Base-by-base conservation (phyloP, 768 basidiomycete species). In the Lactarius vividus region DNA sequence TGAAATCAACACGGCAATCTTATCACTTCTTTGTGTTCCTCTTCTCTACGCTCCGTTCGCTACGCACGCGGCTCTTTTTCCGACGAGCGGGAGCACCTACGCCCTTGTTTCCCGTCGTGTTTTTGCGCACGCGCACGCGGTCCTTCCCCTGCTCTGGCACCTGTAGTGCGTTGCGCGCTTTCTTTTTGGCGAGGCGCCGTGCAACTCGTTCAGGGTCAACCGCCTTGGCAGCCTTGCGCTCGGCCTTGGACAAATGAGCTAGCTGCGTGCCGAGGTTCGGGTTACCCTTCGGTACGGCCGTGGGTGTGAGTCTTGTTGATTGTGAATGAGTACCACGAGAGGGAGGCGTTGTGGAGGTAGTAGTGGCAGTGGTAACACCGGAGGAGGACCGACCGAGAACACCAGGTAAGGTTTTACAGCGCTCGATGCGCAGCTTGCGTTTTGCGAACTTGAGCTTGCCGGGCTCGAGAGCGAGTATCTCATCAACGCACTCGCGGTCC, bases 401-500 rank as follows among this genome's bases (percentile, higher is more conserved):
- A 3, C 84, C 80, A 23, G 84, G 79, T 28, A 85, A 59, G n/a
- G 85, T 87, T 75, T 94, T 96, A 80, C 94, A 98, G 42, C 91
- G 85, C 73, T 98, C 91, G 3, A 98, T 86, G 26, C 96, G 89
- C 3, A 98, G 81, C 72, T 89, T 94, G 69, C 94, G 92, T 75
- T 96, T 97, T 20, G 92, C 93, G 73, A 98, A 94, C 74, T 91
- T 94, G 74, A 98, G 85, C 70, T 88, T 90, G 54, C 75, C 78
- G 20, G 84, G 80, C 55, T 93, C 89, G 20, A 98, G 77, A 0
- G 92, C 92, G 40, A 99, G 80, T 53, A 98, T 76, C 77, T 98
- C 94, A 74, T 99, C 96, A 0, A 97, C 93, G 74, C 92, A 94
- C 75, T 88, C 87, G 1, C 88, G 87, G 70, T 97, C 94, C 96